Evolutionary conservation across 179 eudicot species (phyloP), one percentile per base, ranked within the genome.

Genomic region (Silene vulgaris): DNA sequence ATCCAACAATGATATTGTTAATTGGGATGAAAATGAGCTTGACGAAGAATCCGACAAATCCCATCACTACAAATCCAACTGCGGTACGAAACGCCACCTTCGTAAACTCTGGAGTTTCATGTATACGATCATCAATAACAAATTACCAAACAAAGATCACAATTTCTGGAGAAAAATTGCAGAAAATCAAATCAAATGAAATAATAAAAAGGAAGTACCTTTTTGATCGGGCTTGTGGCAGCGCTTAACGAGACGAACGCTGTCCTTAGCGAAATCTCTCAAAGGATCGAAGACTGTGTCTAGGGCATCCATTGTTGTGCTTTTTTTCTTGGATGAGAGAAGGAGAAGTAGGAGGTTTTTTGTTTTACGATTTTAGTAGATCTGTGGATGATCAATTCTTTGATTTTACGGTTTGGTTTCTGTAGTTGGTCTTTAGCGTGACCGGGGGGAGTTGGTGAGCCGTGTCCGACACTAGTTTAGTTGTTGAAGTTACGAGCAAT

Each of bases 221-320:
- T 88, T 88, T 45, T 85, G 86, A 82, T 89, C 93, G 30, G 91
- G 93, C 43, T 89, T 89, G 82, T 89, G 93, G 81, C 93, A 89
- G 1, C 93, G 85, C 82, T 89, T 89, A 59, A 89, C 91, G 3
- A 89, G 88, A 52, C 93, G 89, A 80, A 84, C 71, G 75, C 89
- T 88, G 85, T 89, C 93, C 79, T 84, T 89, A 20, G 88, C 67
- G 86, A 89, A 89, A 16, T 89, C 93, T 75, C 93, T 84, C 62
- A 88, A 62, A 2, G 93, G 93, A 75, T 88, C 93, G 65, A 89
- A 82, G 3, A 88, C 89, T 35, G 77, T 59, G 74, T 89, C 93
- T 0, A 89, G 65, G 1, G 88, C 87, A 72, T 89, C 93, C 93
- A 89, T 84, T 45, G 52, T 45, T 45, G 2, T 45, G 52, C 14